Conservation (phyloP, 176 grass and related monocot genomes). For the Puya raimondii region DNA sequence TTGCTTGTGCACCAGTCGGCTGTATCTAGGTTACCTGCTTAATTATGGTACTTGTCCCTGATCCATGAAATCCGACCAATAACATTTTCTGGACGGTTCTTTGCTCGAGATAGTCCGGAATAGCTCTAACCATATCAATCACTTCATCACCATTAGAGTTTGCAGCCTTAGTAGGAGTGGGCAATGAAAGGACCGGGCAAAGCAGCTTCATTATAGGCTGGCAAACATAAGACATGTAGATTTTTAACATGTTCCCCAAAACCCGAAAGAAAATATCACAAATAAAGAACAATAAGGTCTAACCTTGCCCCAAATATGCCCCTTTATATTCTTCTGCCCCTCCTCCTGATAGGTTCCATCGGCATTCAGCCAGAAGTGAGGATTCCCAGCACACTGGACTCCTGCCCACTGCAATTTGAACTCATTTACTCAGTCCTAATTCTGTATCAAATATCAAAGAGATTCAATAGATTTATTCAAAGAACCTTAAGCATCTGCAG, state of each 20-base stretch:
- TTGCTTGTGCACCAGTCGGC: neutral
- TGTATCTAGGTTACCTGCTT: conserved; percentile 57
- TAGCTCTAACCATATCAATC: conserved; percentile 22
- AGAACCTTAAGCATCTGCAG: conserved; percentile 89
- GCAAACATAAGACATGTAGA: conserved; percentile 17
- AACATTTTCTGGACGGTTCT: conserved; percentile 57
- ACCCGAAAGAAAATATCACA: conserved; percentile 6
- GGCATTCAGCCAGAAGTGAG: conserved; percentile 98
- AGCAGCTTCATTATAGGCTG: conserved; percentile 93
- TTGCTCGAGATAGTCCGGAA: conserved; percentile 62
- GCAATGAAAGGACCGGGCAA: conserved; percentile 77
- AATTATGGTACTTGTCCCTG: conserved; percentile 86
- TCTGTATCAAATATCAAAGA: conserved; percentile 4
- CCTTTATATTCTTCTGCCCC: conserved; percentile 92
- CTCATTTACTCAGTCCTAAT: neutral
- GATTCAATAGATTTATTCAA: neutral
- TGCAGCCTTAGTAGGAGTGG: conserved; percentile 50
- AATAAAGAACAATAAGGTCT: conserved; percentile 4
- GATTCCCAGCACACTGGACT: conserved; percentile 96
- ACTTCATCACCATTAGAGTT: conserved; percentile 42
- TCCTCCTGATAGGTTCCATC: conserved; percentile 97
- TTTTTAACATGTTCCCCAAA: conserved; percentile 10
- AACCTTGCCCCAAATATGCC: conserved; percentile 94
- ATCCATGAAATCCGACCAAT: conserved; percentile 54
- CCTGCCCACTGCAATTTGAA: conserved; percentile 69